These are phyloP conservation scores for Arachis stenosperma DNA, from an alignment of 306 rosid species.

Conservation along the genomic window DNA sequence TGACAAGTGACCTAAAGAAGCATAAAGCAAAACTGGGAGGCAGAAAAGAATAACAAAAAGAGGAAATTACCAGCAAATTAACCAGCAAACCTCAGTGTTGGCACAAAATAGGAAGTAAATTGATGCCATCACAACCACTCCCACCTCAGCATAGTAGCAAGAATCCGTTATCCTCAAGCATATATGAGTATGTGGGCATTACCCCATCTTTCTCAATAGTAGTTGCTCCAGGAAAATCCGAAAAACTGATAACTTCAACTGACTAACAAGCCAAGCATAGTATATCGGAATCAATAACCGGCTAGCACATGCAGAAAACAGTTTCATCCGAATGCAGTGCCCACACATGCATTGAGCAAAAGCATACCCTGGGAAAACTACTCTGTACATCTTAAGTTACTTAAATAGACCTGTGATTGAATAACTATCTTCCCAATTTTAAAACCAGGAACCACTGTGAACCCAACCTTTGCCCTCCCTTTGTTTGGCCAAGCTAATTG, in stretches of 20 bases:
- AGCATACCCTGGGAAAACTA: conserved; percentile 24
- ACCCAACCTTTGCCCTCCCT: conserved; percentile 76
- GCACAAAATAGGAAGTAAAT: conserved; percentile 25
- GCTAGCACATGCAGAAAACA: conserved; percentile 16
- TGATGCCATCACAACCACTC: conserved; percentile 23
- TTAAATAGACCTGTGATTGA: conserved; percentile 85
- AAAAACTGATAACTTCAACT: conserved; percentile 17
- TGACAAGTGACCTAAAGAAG: conserved; percentile 42
- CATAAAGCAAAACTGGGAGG: conserved; percentile 43
- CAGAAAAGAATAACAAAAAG: conserved; percentile 6
- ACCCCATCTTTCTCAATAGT: conserved; percentile 33
- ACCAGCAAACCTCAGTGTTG: conserved; percentile 40
- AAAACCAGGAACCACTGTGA: conserved; percentile 93
- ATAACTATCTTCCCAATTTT: conserved; percentile 70
- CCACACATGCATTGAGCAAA: conserved; percentile 22
- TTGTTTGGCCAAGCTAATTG: conserved; percentile 57
- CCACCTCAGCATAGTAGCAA: conserved; percentile 37
- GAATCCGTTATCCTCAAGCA: conserved; percentile 32
- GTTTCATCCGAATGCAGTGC: conserved; percentile 24
- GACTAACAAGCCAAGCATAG: conserved; percentile 12
- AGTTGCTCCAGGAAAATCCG: background rate
- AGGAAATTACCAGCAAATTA: conserved; percentile 45
- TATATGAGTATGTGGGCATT: background rate
- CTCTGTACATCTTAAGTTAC: conserved; percentile 52
- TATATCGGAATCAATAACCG: conserved; percentile 24